A percentile compares a stretch with the other conserved stretches of the same genome.
Conservation (phyloP, 2,329 filamentous ascomycete genomes). For the Fusarium nygamai region DNA sequence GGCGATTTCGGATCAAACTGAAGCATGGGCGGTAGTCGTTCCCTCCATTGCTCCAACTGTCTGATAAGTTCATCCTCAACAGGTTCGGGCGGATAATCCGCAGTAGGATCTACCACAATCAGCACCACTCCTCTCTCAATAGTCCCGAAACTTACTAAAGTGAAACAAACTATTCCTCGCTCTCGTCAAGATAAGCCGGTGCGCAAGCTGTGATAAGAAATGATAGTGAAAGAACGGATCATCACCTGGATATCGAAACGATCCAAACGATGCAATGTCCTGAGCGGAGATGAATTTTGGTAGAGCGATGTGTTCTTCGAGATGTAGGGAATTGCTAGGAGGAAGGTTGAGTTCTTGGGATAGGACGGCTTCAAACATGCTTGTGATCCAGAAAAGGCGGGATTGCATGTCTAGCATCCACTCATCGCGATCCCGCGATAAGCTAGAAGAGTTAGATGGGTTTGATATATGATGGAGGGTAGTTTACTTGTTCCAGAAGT, state of each 20-base stretch:
- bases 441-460: background rate
- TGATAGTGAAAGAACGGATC: conserved; percentile 34
- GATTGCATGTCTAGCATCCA: conserved; percentile 38
- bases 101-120: background rate
- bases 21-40: conserved; percentile 14
- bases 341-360: conserved; percentile 28
- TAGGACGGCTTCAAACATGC: conserved; percentile 33
- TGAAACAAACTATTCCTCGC: conserved; percentile 24
- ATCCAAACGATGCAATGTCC: conserved; percentile 29
- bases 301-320: conserved; percentile 22
- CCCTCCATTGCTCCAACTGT: conserved; percentile 24
- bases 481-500: conserved; percentile 30
- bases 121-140: background rate
- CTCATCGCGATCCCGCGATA: conserved; percentile 18
- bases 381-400: conserved; percentile 35
- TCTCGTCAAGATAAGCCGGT: conserved; percentile 25
- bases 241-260: conserved; percentile 29
- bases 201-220: conserved; percentile 30
- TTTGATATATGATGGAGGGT: rapidly evolving
- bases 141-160: conserved; percentile 8
- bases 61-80: conserved; percentile 30
- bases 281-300: conserved; percentile 32
- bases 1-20: conserved; percentile 25
- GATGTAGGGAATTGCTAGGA: conserved; percentile 13
- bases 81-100: conserved; percentile 26